Base-by-base conservation (phyloP, 2,329 filamentous ascomycete genomes). In the Diaporthe sp. region DNA sequence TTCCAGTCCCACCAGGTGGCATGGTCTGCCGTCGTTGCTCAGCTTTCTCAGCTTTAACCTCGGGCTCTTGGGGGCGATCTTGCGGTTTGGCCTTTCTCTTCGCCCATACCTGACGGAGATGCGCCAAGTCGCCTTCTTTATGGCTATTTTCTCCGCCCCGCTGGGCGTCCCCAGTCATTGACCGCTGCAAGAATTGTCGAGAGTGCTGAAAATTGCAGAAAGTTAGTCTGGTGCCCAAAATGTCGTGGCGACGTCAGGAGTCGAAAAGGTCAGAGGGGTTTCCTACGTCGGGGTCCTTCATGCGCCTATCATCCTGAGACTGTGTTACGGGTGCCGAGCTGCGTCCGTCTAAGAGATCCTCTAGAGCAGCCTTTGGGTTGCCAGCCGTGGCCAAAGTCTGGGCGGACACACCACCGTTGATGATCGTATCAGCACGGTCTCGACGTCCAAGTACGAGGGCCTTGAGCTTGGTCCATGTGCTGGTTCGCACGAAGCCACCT, bases 281-380 rank as follows among this genome's bases (percentile, higher is more conserved):
- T 50, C 70, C 35, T 71, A 71, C 70, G 42, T 71, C 70, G 30
- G 70, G 70, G 32, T 71, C 70, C 35, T 71, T 63, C 50, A 7
- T 63, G 19, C 44, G 56, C 25, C 44, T 63, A 2, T 44, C 59
- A 35, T 44, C 56, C 35, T 47, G 44, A 50, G 69, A 12, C 10
- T 37, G 47, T 50, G 19, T 17, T 32, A 25, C 39, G 19, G 12
- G 30, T 12, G 13, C 53, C 30, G 39, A 39, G 69, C 35, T 50
- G 42, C 25, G 44, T 13, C 44, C 70, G 19, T 71, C 70, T 37
- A 71, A 42, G 5, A 71, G 47, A 10, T 6, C 13, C 39, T 53
- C 70, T 35, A 71, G 35, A 4, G 22, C 47, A 44, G 25, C 32
- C 44, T 55, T 63, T 17, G 51, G 37, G 39, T 61, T 27, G 5